Conservation (phyloP, 371 early-diverging fungal genomes). For the Mortierella sp. region DNA sequence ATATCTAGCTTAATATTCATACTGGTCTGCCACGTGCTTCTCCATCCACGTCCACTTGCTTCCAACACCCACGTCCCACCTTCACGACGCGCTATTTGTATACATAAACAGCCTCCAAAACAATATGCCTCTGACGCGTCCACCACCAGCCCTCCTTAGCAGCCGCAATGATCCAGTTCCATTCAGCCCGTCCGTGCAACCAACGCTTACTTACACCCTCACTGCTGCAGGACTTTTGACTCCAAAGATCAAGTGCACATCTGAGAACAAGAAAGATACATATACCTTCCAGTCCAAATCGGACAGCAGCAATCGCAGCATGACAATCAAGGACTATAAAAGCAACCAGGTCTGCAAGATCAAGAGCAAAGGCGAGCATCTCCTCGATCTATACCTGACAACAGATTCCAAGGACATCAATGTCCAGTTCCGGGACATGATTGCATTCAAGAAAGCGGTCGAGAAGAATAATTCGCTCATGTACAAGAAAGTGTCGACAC, state of each 20-base stretch:
- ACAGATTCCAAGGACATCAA: constrained; percentile 52
- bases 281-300: constrained; percentile 51
- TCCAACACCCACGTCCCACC: no score
- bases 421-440: constrained; percentile 54
- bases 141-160: constrained; percentile 42
- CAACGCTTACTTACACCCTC: constrained; percentile 42
- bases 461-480: constrained; percentile 42
- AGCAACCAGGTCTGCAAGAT: constrained; percentile 44
- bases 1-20: no score
- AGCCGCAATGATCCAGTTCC: constrained; percentile 36
- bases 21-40: no score
- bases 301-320: constrained; percentile 26
- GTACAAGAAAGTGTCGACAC: constrained; percentile 25
- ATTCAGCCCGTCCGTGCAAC: constrained; percentile 38
- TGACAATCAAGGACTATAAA: constrained; percentile 42
- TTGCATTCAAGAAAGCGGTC: constrained; percentile 53
- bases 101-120: no score
- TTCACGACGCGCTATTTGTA: no score
- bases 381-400: constrained; percentile 46
- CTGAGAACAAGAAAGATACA: constrained; percentile 42
- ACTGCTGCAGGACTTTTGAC: constrained; percentile 37
- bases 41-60: no score
- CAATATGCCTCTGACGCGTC: constrained; percentile 44
- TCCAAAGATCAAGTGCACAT: constrained; percentile 41
- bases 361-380: constrained; percentile 49